phyloP scores from a whole-genome alignment of 345 rosid genomes.

The Firmiana major region DNA sequence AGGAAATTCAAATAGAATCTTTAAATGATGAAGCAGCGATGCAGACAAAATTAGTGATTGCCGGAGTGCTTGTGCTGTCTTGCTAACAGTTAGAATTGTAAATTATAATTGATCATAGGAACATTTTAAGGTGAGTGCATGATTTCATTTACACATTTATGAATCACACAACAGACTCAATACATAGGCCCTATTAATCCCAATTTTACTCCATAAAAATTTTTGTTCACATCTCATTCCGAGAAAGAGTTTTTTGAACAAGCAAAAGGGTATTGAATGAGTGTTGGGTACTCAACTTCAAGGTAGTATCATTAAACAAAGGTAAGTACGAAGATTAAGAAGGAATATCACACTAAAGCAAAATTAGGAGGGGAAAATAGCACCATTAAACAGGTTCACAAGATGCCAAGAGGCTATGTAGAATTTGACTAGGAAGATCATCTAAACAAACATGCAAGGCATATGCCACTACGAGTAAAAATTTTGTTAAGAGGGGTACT shows the following conservation, averaged over 20 bases:
- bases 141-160: neutral
- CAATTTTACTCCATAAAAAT: neutral
- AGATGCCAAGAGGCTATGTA: neutral
- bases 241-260: neutral
- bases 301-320: neutral
- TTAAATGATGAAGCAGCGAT: neutral
- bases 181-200: neutral
- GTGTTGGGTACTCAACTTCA: neutral
- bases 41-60: neutral
- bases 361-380: neutral
- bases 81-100: neutral
- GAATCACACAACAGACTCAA: too few relatives aligned
- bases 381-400: neutral
- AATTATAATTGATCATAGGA: neutral
- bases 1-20: neutral
- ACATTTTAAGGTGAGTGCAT: neutral
- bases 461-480: neutral
- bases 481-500: neutral
- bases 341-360: neutral
- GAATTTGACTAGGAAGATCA: neutral
- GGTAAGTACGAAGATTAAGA: neutral
- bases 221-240: neutral
- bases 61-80: neutral
- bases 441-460: neutral
- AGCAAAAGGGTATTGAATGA: neutral